Base-by-base conservation (phyloP, 495 filamentous ascomycete genomes). In the Podospora australis region DNA sequence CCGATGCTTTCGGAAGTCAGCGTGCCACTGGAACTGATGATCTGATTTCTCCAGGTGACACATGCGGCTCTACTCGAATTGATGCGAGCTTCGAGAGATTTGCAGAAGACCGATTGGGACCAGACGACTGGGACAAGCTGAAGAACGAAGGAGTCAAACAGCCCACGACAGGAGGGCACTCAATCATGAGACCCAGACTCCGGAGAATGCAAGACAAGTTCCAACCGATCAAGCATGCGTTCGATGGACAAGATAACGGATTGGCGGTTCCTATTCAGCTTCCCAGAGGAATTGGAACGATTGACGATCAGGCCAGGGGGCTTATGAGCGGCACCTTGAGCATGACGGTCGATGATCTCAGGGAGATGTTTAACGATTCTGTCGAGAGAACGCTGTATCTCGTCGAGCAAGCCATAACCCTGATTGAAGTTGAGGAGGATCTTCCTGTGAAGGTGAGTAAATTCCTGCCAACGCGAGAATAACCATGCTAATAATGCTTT, bases 31-130 rank as follows among this genome's bases (percentile, higher is more conserved):
- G n/a, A n/a, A n/a, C n/a, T n/a, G n/a, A 30, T 25, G 10, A 30
- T 24, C 32, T 48, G 24, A 22, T 39, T 46, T 40, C 19, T 25
- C 6, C 35, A 60, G 60, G 62, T 4, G 49, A 46, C 17, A 48
- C 53, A 13, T 67, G 59, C 26, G 63, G 63, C 9, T 59, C 63
- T 5, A 67, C 57, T 2, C 61, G 48, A 23, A 53, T 67, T 10
- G 63, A 65, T 39, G 39, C 36, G 16, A 41, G 28, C 4, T 67
- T 67, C n/a, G 36, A 52, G 16, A 16, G 54, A 5, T 59, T 56
- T 9, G 47, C 57, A 7, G n/a, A 34, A 34, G 29, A 54, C 4
- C 53, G 51, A 2, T 30, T 62, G 8, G 54, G 54, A 1, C 24
- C 21, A 3, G 48, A 56, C 2, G 51, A 57, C 32, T 60, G 49